Percentiles rank a stretch among this genome's conserved stretches.
These are phyloP conservation scores for Phytophthora cryptogea DNA, from an alignment of 352 stramenopile genomes.

Conservation along the genomic window DNA sequence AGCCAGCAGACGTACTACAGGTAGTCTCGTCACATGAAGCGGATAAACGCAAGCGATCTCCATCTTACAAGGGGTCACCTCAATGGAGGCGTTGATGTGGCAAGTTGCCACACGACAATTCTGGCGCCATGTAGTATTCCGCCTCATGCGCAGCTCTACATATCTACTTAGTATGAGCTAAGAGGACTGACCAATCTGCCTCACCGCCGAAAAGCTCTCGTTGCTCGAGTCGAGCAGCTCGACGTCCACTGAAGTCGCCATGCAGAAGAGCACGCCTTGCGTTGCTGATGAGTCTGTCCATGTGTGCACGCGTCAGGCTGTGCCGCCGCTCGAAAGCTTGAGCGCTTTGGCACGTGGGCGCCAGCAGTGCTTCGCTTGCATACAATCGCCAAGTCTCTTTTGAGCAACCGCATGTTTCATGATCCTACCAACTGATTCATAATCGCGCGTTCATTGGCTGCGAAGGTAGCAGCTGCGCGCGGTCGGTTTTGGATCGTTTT, in stretches of 20 bases:
- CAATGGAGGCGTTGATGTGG: background rate
- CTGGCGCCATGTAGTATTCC: background rate
- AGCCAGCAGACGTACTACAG: no score
- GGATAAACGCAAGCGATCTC: background rate
- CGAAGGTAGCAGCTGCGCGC: background rate
- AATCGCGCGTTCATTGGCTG: conserved; percentile 11
- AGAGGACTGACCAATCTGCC: no score
- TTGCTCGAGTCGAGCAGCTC: background rate
- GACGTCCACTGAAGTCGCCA: background rate
- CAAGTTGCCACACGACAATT: background rate
- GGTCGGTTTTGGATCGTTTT: conserved; percentile 26
- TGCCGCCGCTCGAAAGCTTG: background rate
- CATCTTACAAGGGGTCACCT: background rate
- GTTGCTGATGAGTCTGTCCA: background rate
- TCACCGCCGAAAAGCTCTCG: background rate
- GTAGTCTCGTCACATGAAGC: background rate
- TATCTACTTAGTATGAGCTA: background rate
- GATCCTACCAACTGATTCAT: conserved; percentile 7
- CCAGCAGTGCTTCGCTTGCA: background rate
- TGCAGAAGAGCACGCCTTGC: background rate
- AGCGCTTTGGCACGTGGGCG: background rate
- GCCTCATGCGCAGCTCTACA: background rate
- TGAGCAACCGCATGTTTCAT: conserved; percentile 18
- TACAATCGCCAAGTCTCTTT: background rate
- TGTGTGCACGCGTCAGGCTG: background rate